Evolutionary conservation across 352 stramenopile species (phyloP), one percentile per base, ranked within the genome.

Genomic region (Pythium phragmiticola): DNA sequence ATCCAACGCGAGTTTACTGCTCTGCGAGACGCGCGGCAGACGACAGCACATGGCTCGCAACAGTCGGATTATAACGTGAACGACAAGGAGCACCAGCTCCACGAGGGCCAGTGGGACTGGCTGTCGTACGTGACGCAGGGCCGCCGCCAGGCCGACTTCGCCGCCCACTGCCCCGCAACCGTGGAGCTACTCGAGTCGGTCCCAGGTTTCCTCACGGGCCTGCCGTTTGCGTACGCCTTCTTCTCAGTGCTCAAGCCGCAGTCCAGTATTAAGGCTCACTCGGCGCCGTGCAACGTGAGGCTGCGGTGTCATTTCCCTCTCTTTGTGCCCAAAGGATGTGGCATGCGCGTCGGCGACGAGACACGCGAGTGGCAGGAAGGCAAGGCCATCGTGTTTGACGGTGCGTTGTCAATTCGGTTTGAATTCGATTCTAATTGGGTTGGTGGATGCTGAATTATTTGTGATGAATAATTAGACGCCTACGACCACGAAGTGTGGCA

Each of bases 151-250:
- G 66, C 74, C 7, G 76, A 88, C 52, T 91, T 92, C 63, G 78
- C 83, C 0, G 62, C 69, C 4, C 72, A 87, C 57, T 90, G 84
- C 53, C 84, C 84, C 4, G 74, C 77, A 51, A 93, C 87, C 19
- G 73, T 87, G 21, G 69, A 82, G 68, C 74, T 92, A 5, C 65
- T 96, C 7, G 86, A 95, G 63, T 81, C 57, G 48, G 86, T 95
- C 37, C 84, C 85, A 34, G 80, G 75, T n/a, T 93, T 95, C 57
- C 93, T 96, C 82, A 80, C 84, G 13, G 80, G 76, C 1, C 87
- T 94, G 41, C 96, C 96, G 9, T 98, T 99, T 76, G 89, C 89
- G 14, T 99, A 98, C 75, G 79, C 84, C 21, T 99, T 99, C 75
- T 99, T 98, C 78, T 98, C 89, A 26, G 97, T 96, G 14, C 80